Evolutionary conservation across 1,284 basidiomycete genomes (phyloP).

Genomic region (Ceratobasidium sp.): DNA sequence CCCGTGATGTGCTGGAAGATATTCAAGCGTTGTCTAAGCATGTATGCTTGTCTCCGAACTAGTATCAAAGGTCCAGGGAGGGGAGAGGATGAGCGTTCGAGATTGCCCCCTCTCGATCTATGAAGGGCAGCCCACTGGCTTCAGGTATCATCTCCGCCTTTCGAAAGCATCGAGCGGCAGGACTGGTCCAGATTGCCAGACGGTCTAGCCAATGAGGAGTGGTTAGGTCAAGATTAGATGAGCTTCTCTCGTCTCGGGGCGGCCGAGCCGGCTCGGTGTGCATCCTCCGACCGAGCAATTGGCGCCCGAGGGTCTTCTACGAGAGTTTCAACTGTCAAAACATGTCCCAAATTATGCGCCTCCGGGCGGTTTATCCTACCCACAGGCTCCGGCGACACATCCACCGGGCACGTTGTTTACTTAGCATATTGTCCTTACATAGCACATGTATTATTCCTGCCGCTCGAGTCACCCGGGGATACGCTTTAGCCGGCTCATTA

Average conservation of each 20-base stretch:
- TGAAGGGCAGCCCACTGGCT: too few species aligned
- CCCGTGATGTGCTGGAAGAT: not conserved
- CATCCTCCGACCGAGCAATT: not conserved
- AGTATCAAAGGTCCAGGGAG: not conserved
- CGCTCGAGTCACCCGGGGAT: too few species aligned
- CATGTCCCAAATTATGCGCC: too few species aligned
- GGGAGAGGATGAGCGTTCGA: not conserved
- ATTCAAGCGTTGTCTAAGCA: not conserved
- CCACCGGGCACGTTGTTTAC: too few species aligned
- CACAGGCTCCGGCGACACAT: too few species aligned
- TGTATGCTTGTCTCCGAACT: not conserved
- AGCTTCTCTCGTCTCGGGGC: not conserved
- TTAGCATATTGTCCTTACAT: too few species aligned
- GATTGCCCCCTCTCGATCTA: too few species aligned
- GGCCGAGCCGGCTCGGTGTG: not conserved
- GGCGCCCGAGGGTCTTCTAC: not conserved
- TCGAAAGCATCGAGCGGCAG: not conserved
- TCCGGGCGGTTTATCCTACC: too few species aligned
- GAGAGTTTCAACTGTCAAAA: too few species aligned
- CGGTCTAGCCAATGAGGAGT: not conserved
- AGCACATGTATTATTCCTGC: too few species aligned
- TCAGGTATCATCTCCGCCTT: too few species aligned
- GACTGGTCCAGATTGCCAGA: not conserved
- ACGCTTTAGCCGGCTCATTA: too few species aligned
- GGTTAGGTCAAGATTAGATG: not conserved